Percentiles rank a stretch among this genome's conserved stretches.
phyloP scores from a whole-genome alignment of 2,329 filamentous ascomycete genomes.

The Exophiala aquamarina region DNA sequence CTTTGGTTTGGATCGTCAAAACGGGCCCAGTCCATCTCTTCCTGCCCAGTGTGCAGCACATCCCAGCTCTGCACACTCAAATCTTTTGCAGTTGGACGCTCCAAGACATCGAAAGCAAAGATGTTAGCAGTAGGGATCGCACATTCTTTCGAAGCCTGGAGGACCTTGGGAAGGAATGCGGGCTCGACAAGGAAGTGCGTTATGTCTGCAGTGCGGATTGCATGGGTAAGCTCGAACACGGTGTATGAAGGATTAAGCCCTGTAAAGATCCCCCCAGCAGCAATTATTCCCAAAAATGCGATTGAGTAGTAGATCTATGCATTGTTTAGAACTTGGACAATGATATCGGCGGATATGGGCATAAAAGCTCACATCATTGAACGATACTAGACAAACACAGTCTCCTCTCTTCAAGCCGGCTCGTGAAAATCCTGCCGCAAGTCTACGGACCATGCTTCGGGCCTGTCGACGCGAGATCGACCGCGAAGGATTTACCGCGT shows the following conservation, averaged over 20 bases:
- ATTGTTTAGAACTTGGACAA: slow-evolving; percentile 1
- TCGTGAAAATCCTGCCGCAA: slow-evolving; percentile 51
- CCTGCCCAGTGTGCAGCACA: slow-evolving; percentile 39
- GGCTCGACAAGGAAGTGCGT: slow-evolving; percentile 46
- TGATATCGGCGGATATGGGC: neutral
- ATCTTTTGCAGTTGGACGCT: slow-evolving; percentile 35
- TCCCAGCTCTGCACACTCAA: slow-evolving; percentile 44
- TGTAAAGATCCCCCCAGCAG: slow-evolving; percentile 49
- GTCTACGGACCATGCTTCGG: slow-evolving; percentile 42
- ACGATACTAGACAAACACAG: slow-evolving; percentile 56
- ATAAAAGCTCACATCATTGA: slow-evolving; percentile 44
- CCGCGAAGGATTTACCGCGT: slow-evolving; percentile 44
- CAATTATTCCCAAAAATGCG: slow-evolving; percentile 43
- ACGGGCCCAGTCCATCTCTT: slow-evolving; percentile 48
- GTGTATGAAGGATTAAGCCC: slow-evolving; percentile 52
- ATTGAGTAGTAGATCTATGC: slow-evolving; percentile 36
- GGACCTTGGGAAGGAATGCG: slow-evolving; percentile 22
- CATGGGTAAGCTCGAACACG: slow-evolving; percentile 46
- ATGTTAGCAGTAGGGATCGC: slow-evolving; percentile 7
- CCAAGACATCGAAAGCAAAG: slow-evolving; percentile 9
- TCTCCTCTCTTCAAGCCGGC: slow-evolving; percentile 42
- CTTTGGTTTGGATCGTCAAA: slow-evolving; percentile 39
- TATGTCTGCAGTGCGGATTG: slow-evolving; percentile 44
- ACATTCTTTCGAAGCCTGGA: slow-evolving; percentile 1
- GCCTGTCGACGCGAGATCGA: slow-evolving; percentile 8